Evolutionary conservation across 805 yeast species (phyloP), one percentile per base, ranked within the genome.

Genomic region (Saturnispora besseyi): DNA sequence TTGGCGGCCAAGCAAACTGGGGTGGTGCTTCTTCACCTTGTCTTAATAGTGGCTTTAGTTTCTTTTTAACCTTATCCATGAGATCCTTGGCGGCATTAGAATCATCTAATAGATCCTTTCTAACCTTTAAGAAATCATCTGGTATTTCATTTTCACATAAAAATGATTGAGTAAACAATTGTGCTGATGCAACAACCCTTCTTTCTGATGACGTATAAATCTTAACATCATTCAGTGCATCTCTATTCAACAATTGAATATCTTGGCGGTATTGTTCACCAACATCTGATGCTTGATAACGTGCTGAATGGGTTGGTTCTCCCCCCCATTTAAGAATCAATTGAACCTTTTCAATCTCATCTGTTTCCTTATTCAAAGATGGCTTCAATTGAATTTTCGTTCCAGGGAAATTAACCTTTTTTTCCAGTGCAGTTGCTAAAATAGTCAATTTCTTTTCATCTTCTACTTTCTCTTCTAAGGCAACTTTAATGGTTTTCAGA

Each of bases 271-370:
- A 77, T 67, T 90, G 96, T 62, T 91, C 98, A 48, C 99, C 99
- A 18, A 93, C 78, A 66, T 93, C 99, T 29, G 83, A 77, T 1
- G 96, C 95, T 69, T 93, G 99, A 64, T 88, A 86, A 55, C 83
- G 78, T 2, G 98, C 97, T 10, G 97, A 89, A 65, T 93, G 99
- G 1, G 99, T 93, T 5, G 99, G 97, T 66, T 93, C 99, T 55
- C 99, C 99, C 59, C 99, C 99, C 99, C 99, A 93, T 65, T 93
- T 93, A 59, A 93, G 73, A 54, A 93, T 95, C 55, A 93, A 82
- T 66, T 93, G 99, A 24, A 91, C 97, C 63, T 93, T 93, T 56
- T 91, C 97, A 21, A 93, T 93, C 32, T 82, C 81, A 51, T 72
- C 75, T 6, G 58, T 53, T 37, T 78, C 81, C 12, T 72, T 69